Percentiles rank a stretch among this genome's conserved stretches.
These are phyloP conservation scores for Neopestalotiopsis clavispora DNA, from an alignment of 2,329 filamentous ascomycete species.

Conservation along the genomic window DNA sequence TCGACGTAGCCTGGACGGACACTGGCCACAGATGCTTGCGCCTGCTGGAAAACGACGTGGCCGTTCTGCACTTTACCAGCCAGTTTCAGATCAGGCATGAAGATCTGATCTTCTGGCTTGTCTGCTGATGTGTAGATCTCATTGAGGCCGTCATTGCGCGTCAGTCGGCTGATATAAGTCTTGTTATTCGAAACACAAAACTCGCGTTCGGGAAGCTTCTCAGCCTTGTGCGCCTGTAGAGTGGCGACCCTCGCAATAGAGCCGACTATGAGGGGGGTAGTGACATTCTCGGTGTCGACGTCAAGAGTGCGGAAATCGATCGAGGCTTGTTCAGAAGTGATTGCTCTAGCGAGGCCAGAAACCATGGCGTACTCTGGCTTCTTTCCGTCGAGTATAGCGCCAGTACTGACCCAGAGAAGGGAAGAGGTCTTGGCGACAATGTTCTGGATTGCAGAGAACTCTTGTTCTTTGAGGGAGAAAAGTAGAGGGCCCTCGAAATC, in stretches of 20 bases:
- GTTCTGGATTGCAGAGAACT: conserved; percentile 32
- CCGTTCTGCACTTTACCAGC: too few species aligned
- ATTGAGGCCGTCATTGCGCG: conserved; percentile 26
- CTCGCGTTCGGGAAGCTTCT: conserved; percentile 24
- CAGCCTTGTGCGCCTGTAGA: conserved; percentile 16
- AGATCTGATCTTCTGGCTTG: too few species aligned
- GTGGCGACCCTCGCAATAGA: too few species aligned
- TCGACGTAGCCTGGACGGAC: conserved; percentile 24
- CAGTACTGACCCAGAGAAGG: conserved; percentile 36
- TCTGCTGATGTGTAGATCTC: neutral
- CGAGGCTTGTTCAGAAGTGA: conserved; percentile 30
- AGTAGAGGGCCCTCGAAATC: conserved; percentile 36
- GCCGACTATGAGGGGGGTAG: too few species aligned
- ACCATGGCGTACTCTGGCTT: conserved; percentile 32
- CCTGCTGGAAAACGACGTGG: too few species aligned
- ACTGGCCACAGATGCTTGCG: conserved; percentile 15
- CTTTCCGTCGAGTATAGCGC: conserved; percentile 28
- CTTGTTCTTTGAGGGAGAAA: conserved; percentile 27
- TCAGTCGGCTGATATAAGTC: conserved; percentile 32
- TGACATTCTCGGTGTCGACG: conserved; percentile 15
- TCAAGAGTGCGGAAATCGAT: conserved; percentile 32
- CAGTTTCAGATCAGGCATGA: conserved; percentile 16
- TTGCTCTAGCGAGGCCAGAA: conserved; percentile 28
- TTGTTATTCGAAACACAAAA: conserved; percentile 26
- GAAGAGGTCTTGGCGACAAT: conserved; percentile 28